Percentiles rank a stretch among this genome's conserved stretches.
Evolutionary conservation across 2,329 filamentous ascomycete genomes (phyloP).

Genomic region (Chaetomiaceae sp.): DNA sequence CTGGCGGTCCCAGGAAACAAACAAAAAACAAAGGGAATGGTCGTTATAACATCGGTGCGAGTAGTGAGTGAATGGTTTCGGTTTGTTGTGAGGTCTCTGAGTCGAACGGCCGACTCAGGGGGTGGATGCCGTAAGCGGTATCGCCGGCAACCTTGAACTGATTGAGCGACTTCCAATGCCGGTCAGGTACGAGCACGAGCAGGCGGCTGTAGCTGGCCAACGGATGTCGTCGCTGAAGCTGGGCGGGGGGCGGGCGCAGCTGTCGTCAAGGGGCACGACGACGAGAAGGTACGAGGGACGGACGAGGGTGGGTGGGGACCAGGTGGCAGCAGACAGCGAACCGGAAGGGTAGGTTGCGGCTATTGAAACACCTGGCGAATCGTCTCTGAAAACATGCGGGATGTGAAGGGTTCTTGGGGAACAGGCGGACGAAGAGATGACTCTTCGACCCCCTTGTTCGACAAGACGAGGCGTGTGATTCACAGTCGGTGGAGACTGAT

Average conservation of each 20-base stretch:
- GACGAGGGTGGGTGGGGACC: slow-evolving; percentile 21
- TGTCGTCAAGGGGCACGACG: slow-evolving; percentile 8
- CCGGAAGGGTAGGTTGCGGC: slow-evolving; percentile 28
- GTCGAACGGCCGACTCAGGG: slow-evolving; percentile 4
- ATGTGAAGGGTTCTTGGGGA: slow-evolving; percentile 31
- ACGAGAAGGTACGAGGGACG: slow-evolving; percentile 1
- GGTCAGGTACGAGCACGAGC: background rate
- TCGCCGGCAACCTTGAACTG: background rate
- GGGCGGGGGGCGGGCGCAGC: slow-evolving; percentile 2
- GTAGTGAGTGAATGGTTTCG: slow-evolving; percentile 20
- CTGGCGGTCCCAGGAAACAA: slow-evolving; percentile 22
- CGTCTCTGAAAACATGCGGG: slow-evolving; percentile 37
- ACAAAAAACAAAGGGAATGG: slow-evolving; percentile 29
- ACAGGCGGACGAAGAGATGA: slow-evolving; percentile 43
- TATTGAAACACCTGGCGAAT: slow-evolving; percentile 34
- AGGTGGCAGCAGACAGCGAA: slow-evolving; percentile 30
- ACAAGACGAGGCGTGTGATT: slow-evolving; percentile 23
- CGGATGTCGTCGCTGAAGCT: slow-evolving; percentile 4
- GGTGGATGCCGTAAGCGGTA: background rate
- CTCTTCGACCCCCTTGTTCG: slow-evolving; percentile 38
- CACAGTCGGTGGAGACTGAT: slow-evolving; percentile 22
- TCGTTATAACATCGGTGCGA: slow-evolving; percentile 40
- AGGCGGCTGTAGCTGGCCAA: background rate
- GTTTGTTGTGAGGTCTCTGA: slow-evolving; percentile 15
- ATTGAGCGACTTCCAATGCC: slow-evolving; percentile 1